A percentile compares a stretch with the other conserved stretches of the same genome.
Conservation (phyloP, 73 alveolate genomes). For the Blepharisma japonicum region DNA sequence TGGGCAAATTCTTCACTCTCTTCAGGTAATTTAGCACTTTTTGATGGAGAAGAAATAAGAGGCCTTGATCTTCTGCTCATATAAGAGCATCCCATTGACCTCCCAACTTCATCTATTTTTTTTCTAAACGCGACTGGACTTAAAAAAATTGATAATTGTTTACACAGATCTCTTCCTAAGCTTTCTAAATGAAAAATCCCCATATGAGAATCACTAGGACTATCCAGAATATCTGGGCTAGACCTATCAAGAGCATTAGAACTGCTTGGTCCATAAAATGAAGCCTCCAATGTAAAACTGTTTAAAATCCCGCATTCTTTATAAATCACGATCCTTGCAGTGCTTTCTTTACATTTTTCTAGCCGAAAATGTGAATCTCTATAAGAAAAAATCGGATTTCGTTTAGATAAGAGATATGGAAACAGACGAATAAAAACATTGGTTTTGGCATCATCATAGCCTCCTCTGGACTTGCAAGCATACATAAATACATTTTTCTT, state of each 20-base stretch:
- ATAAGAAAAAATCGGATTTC: conserved; percentile 77
- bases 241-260: not conserved
- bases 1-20: too few relatives aligned
- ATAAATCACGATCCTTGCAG: conserved; percentile 89
- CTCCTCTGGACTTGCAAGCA: not conserved
- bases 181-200: not conserved
- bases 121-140: not conserved
- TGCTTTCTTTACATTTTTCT: conserved; percentile 87
- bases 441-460: not conserved
- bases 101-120: not conserved
- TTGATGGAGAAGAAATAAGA: not conserved
- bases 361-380: conserved; percentile 85
- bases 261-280: conserved; percentile 90
- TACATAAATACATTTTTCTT: conserved; percentile 49
- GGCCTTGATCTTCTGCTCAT: not conserved
- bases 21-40: too few relatives aligned
- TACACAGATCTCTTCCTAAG: conserved; percentile 23
- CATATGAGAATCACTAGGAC: not conserved
- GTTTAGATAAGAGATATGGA: conserved; percentile 81
- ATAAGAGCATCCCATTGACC: not conserved
- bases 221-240: not conserved
- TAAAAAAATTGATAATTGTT: conserved; percentile 1
- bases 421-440: conserved; percentile 74
- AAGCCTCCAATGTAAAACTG: conserved; percentile 87
- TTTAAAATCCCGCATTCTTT: conserved; percentile 81